These are phyloP conservation scores for Yamadazyma laniorum DNA, from an alignment of 805 yeast species.

Conservation along the genomic window DNA sequence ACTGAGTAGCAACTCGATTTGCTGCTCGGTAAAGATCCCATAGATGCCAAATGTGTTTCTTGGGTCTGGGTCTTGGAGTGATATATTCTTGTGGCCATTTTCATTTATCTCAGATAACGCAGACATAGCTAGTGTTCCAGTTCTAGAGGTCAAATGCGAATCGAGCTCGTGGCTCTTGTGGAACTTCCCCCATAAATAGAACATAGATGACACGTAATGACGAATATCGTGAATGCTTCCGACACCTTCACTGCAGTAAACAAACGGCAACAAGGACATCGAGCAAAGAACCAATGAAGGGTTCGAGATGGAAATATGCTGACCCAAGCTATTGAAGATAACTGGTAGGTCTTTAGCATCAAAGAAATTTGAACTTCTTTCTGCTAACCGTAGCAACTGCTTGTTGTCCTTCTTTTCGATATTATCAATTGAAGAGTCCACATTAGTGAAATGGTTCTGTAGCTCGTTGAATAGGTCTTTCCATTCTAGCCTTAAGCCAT, in stretches of 20 bases:
- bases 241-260: conserved; percentile 30
- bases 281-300: conserved; percentile 51
- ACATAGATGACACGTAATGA: conserved; percentile 62
- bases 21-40: conserved; percentile 65
- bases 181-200: conserved; percentile 68
- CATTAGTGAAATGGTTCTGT: conserved; percentile 28
- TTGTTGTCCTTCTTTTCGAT: conserved; percentile 50
- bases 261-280: conserved; percentile 53
- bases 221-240: conserved; percentile 38
- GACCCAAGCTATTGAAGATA: conserved; percentile 50
- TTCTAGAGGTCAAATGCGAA: conserved; percentile 58
- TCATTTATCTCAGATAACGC: conserved; percentile 34
- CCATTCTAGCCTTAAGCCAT: conserved; percentile 53
- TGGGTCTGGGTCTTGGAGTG: neutral
- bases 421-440: conserved; percentile 45
- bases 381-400: conserved; percentile 50
- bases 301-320: conserved; percentile 53
- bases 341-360: conserved; percentile 45
- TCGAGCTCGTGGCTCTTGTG: conserved; percentile 53
- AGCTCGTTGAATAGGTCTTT: conserved; percentile 40
- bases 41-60: conserved; percentile 38
- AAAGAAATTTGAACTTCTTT: conserved; percentile 55
- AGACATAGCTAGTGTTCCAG: conserved; percentile 59
- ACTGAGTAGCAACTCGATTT: conserved; percentile 59
- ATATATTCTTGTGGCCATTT: conserved; percentile 14